These are phyloP conservation scores for Mucor mucedo DNA, from an alignment of 371 early-diverging fungal species.

Conservation along the genomic window DNA sequence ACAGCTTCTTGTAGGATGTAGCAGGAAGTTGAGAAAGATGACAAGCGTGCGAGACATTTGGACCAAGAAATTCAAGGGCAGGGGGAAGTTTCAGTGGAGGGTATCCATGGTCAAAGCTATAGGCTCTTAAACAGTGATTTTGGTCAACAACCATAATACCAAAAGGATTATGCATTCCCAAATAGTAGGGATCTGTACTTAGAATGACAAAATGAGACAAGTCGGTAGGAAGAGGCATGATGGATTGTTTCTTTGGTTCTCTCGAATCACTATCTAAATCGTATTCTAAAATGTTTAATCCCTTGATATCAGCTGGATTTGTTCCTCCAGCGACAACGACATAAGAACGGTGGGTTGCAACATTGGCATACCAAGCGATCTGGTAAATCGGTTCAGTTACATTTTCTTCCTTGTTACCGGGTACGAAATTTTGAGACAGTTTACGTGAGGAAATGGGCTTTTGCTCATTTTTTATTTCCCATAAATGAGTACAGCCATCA, in stretches of 20 bases:
- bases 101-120: slow-evolving; percentile 41
- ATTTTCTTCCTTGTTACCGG: slow-evolving; percentile 10
- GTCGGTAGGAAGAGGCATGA: slow-evolving; percentile 49
- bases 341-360: slow-evolving; percentile 39
- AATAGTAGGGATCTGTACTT: slow-evolving; percentile 49
- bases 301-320: slow-evolving; percentile 36
- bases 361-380: slow-evolving; percentile 55
- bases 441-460: slow-evolving; percentile 50
- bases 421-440: slow-evolving; percentile 40
- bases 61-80: slow-evolving; percentile 50
- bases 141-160: slow-evolving; percentile 48
- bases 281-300: slow-evolving; percentile 54
- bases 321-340: slow-evolving; percentile 56
- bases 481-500: slow-evolving; percentile 58
- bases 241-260: slow-evolving; percentile 52
- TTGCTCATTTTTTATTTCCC: slow-evolving; percentile 50
- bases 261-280: slow-evolving; percentile 43
- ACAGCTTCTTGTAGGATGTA: slow-evolving; percentile 30
- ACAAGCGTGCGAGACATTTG: slow-evolving; percentile 41
- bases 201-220: slow-evolving; percentile 58
- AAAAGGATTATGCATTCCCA: slow-evolving; percentile 49
- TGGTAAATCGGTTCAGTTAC: slow-evolving; percentile 54
- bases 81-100: slow-evolving; percentile 50
- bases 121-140: slow-evolving; percentile 39
- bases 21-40: slow-evolving; percentile 34